Evolutionary conservation across 1,284 basidiomycete genomes (phyloP), one percentile per base, ranked within the genome.

Genomic region (Ceratobasidium sp.): DNA sequence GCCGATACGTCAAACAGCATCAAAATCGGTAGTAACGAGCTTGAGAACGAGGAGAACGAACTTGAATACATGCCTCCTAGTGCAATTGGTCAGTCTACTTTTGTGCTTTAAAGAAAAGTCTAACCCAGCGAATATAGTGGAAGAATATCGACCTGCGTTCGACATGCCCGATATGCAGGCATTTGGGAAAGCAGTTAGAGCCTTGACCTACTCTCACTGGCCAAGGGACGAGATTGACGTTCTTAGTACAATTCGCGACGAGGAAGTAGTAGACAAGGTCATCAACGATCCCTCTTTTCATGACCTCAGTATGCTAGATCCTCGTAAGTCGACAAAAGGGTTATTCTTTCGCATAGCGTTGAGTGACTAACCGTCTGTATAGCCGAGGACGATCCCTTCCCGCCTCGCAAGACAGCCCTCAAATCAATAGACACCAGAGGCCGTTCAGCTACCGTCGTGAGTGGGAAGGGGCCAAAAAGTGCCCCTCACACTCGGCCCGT

Each of bases 61-160:
- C 83, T 92, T 45, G 92, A 93, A 78, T 92, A 92, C 77, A 89
- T 90, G 86, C 85, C 91, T 34, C 91, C 91, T 5, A 90, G 88
- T 75, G 86, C 85, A 8, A 80, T 86, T 21, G 85, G 91, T 91
- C 75, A 75, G 86, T 80, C 59, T 46, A 71, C 46, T 16, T 21
- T 43, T 14, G 39, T 14, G 28, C 1, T 59, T 16, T 58, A 26
- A 26, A 36, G 16, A 23, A n/a, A 14, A 43, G 16, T 50, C 21
- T 73, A 59, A 32, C 34, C 61, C 72, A 57, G 48, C 36, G 21
- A 53, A 2, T 36, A 2, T 70, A 48, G 48, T 67, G 14, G 1
- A 73, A 88, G 88, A 87, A 55, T 89, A 85, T 72, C 82, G 84
- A 48, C 87, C 86, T 8, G 84, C 84, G 0, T 85, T 89, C 74